A percentile compares a stretch with the other conserved stretches of the same genome.
These are phyloP conservation scores for Sporothrix variecibatus DNA, from an alignment of 2,329 filamentous ascomycete genomes.

Conservation along the genomic window DNA sequence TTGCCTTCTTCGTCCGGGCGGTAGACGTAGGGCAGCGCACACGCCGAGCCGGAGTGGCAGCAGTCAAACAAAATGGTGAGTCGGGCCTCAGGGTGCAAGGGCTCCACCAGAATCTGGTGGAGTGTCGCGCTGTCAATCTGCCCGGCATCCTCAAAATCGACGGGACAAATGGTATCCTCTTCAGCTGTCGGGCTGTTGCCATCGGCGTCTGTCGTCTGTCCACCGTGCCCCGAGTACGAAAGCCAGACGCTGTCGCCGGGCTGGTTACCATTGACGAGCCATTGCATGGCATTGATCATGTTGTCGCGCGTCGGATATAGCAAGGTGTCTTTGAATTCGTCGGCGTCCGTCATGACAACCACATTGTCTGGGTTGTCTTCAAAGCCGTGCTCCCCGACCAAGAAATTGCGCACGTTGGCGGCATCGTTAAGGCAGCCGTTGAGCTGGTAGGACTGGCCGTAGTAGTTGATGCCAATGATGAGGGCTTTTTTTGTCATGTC, in stretches of 20 bases:
- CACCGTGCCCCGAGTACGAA: conserved; percentile 62
- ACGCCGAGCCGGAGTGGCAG: conserved; percentile 61
- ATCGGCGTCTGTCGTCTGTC: conserved; percentile 52
- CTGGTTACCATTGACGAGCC: conserved; percentile 53
- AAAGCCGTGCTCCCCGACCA: conserved; percentile 43
- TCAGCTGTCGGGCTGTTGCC: conserved; percentile 36
- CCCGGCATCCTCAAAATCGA: conserved; percentile 54
- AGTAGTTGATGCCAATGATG: conserved; percentile 60
- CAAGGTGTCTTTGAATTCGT: conserved; percentile 39
- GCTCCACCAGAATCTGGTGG: conserved; percentile 54
- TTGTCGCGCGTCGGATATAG: conserved; percentile 41
- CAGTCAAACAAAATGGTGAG: conserved; percentile 62
- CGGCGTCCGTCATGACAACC: conserved; percentile 41
- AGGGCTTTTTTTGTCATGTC: conserved; percentile 38
- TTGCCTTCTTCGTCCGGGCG: conserved; percentile 58
- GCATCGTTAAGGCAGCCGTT: conserved; percentile 54
- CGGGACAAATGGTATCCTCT: conserved; percentile 56
- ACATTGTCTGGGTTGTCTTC: conserved; percentile 36
- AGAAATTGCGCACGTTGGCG: conserved; percentile 41
- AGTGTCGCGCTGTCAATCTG: conserved; percentile 56
- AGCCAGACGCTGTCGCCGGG: conserved; percentile 56
- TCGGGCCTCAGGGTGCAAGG: conserved; percentile 51
- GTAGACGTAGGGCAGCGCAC: conserved; percentile 61
- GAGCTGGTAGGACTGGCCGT: conserved; percentile 57
- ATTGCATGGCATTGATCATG: conserved; percentile 54